These are phyloP conservation scores for Debaryomyces psychrophilus DNA, from an alignment of 1,139 yeast genomes.

Conservation along the genomic window DNA sequence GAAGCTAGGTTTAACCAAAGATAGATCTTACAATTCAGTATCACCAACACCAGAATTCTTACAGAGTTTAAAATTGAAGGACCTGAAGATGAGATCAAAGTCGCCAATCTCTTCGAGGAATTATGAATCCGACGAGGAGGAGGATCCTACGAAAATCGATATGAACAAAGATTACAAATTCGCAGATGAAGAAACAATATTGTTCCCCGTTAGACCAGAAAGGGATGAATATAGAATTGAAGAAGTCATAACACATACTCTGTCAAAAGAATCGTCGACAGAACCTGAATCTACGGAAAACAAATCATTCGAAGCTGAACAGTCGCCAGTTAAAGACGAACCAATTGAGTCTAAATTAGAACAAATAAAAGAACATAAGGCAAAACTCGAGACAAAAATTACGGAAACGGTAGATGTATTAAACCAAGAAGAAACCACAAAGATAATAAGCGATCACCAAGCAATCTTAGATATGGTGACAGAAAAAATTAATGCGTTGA, in stretches of 20 bases:
- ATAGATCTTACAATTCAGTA: constrained; percentile 29
- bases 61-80: constrained; percentile 39
- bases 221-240: constrained; percentile 22
- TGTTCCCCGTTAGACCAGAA: constrained; percentile 49
- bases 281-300: constrained; percentile 18
- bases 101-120: constrained; percentile 16
- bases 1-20: constrained; percentile 31
- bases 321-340: constrained; percentile 40
- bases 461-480: constrained; percentile 33
- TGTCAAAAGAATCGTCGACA: constrained; percentile 18
- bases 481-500: constrained; percentile 26
- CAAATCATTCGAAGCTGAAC: constrained; percentile 20
- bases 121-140: constrained; percentile 38
- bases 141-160: constrained; percentile 53
- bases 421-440: constrained; percentile 35
- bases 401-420: constrained; percentile 35
- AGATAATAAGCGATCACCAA: constrained; percentile 36
- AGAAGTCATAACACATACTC: constrained; percentile 12
- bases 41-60: constrained; percentile 45
- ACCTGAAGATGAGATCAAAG: constrained; percentile 22
- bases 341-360: constrained; percentile 33
- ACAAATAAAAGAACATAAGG: constrained; percentile 31
- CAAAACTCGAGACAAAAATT: constrained; percentile 34
- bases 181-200: constrained; percentile 48
- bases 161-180: constrained; percentile 63